A percentile compares a stretch with the other conserved stretches of the same genome.
Conservation (phyloP, 2,329 filamentous ascomycete genomes). For the Aspergillus tamarii region DNA sequence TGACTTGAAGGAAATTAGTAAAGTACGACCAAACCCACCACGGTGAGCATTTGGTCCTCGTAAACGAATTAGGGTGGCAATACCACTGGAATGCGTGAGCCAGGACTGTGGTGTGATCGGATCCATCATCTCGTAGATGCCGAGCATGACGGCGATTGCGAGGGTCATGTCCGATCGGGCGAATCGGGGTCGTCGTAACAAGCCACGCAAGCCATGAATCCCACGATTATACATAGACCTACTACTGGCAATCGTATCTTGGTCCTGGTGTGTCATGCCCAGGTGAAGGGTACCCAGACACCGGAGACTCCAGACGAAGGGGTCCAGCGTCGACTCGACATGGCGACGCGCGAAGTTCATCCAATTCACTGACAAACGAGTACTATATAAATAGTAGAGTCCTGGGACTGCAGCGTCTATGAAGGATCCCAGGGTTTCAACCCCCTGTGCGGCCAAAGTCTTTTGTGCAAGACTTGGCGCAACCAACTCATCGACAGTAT, state of each 20-base stretch:
- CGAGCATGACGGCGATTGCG: constrained; percentile 7
- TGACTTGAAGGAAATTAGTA: constrained; percentile 14
- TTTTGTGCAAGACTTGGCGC: background rate
- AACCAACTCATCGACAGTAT: background rate
- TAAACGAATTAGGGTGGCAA: constrained; percentile 11
- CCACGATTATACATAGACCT: constrained; percentile 13
- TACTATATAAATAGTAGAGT: background rate
- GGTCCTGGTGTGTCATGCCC: constrained; percentile 9
- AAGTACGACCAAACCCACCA: constrained; percentile 15
- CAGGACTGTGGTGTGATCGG: constrained; percentile 8
- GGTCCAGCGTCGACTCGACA: background rate
- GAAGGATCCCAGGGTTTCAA: constrained; percentile 1
- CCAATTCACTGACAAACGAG: background rate
- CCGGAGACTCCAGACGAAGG: constrained; percentile 8
- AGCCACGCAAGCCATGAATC: background rate
- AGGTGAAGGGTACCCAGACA: constrained; percentile 9
- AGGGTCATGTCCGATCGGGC: constrained; percentile 10
- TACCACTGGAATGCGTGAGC: constrained; percentile 15
- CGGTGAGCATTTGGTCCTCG: constrained; percentile 15
- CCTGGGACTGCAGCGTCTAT: background rate
- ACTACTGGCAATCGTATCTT: constrained; percentile 3
- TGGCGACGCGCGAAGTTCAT: constrained; percentile 3
- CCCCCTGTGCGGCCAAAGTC: background rate
- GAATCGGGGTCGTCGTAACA: constrained; percentile 2
- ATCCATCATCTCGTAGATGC: constrained; percentile 19